Conservation (phyloP, 768 basidiomycete genomes). For the Cystobasidium tubakii region DNA sequence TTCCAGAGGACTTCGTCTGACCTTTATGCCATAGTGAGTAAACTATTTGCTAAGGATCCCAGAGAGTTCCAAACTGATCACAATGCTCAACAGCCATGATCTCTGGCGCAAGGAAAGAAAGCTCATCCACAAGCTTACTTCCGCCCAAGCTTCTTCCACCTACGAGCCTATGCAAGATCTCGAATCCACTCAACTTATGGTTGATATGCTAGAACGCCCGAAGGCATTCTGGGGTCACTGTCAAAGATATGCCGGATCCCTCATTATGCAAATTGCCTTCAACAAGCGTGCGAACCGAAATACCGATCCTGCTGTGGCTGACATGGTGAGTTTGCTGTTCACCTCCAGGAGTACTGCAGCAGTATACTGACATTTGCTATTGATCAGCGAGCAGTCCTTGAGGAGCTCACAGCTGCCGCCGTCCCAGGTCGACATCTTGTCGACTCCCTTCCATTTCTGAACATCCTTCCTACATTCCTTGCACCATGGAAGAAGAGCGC, state of each 20-base stretch:
- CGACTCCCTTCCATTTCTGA: constrained; percentile 43
- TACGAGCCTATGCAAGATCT: constrained; percentile 45
- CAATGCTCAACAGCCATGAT: constrained; percentile 23
- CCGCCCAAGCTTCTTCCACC: constrained; percentile 37
- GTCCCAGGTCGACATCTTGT: constrained; percentile 44
- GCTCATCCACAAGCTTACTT: constrained; percentile 42
- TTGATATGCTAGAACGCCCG: constrained; percentile 41
- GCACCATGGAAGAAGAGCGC: constrained; percentile 44
- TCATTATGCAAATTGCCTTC: constrained; percentile 45
- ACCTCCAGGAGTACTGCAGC: neutral
- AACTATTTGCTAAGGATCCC: neutral
- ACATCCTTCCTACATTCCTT: constrained; percentile 40
- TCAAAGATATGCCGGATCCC: constrained; percentile 42
- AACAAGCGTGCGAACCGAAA: constrained; percentile 41
- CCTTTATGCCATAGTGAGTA: constrained; percentile 44
- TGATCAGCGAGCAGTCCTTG: constrained; percentile 39
- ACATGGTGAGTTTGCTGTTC: constrained; percentile 20
- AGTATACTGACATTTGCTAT: no score
- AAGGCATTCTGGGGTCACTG: constrained; percentile 42
- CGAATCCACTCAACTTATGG: constrained; percentile 39
- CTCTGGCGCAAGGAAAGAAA: constrained; percentile 41
- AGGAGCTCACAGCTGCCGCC: constrained; percentile 43
- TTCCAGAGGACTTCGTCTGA: constrained; percentile 41
- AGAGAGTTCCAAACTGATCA: neutral
- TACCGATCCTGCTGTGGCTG: constrained; percentile 42